These are phyloP conservation scores for Mycena leptocephala DNA, from an alignment of 768 basidiomycete species.

Conservation along the genomic window DNA sequence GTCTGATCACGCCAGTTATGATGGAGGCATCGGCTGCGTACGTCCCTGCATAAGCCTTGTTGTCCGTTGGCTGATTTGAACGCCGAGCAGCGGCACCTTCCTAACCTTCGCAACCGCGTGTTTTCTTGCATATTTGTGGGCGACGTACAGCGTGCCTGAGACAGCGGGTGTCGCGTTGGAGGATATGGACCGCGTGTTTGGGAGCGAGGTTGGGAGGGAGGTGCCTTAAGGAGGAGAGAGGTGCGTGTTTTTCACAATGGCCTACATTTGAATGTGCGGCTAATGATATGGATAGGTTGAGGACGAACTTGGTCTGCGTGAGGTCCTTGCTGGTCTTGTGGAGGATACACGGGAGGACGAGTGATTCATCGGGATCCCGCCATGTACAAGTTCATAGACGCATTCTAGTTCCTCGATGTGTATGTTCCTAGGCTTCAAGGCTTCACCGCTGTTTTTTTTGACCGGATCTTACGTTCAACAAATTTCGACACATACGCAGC, in stretches of 20 bases:
- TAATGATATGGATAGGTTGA: constrained; percentile 63
- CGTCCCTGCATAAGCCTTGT: constrained; percentile 43
- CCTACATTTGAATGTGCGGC: neutral
- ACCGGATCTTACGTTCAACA: no score
- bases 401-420: neutral
- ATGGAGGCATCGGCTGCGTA: constrained; percentile 74
- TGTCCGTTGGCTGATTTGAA: neutral
- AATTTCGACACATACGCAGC: no score
- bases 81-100: constrained; percentile 73
- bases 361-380: neutral
- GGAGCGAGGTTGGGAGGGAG: constrained; percentile 69
- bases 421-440: neutral
- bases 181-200: constrained; percentile 82
- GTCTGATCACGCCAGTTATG: constrained; percentile 79
- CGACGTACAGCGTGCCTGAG: constrained; percentile 79
- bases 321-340: constrained; percentile 59
- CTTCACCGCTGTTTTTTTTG: neutral
- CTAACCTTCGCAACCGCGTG: constrained; percentile 77
- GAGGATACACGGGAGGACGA: constrained; percentile 10
- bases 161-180: constrained; percentile 85
- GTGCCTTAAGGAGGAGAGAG: constrained; percentile 65
- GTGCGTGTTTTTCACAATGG: constrained; percentile 51
- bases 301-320: constrained; percentile 66
- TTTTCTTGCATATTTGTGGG: constrained; percentile 79
- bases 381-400: neutral